Evolutionary conservation across 2,329 filamentous ascomycete species (phyloP).

Genomic region (Botrytis byssoidea): DNA sequence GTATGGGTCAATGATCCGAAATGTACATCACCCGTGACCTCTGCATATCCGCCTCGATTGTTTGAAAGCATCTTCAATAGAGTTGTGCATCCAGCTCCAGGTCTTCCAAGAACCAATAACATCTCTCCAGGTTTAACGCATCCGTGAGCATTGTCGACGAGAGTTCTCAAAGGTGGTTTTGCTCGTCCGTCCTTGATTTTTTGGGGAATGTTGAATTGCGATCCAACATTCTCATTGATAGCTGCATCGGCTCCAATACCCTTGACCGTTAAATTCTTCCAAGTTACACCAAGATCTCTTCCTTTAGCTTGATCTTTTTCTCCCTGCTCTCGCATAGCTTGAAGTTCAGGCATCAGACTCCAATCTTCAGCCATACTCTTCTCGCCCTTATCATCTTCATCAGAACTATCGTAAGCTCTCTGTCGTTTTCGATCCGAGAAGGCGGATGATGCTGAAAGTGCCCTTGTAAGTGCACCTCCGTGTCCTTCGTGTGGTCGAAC

Average conservation of each 20-base stretch:
- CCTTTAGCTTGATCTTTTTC: constrained; percentile 33
- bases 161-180: constrained; percentile 62
- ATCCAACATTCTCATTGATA: constrained; percentile 35
- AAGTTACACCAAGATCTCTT: constrained; percentile 40
- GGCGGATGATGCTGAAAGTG: constrained; percentile 19
- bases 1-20: constrained; percentile 50
- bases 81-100: constrained; percentile 69
- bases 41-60: constrained; percentile 56
- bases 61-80: constrained; percentile 70
- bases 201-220: constrained; percentile 32
- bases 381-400: constrained; percentile 26
- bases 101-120: constrained; percentile 66
- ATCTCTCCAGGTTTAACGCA: constrained; percentile 72
- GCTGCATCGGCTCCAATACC: constrained; percentile 37
- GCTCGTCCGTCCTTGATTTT: constrained; percentile 47
- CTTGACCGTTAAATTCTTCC: constrained; percentile 36
- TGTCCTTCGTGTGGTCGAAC: constrained; percentile 4
- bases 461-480: constrained; percentile 19
- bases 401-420: constrained; percentile 30
- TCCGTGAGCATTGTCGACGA: constrained; percentile 64
- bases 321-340: constrained; percentile 27
- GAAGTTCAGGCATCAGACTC: constrained; percentile 36
- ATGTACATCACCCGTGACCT: constrained; percentile 56
- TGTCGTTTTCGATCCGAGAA: constrained; percentile 24
- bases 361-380: constrained; percentile 32